These are phyloP conservation scores for Colletotrichum siamense DNA, from an alignment of 2,329 filamentous ascomycete species.

Conservation along the genomic window DNA sequence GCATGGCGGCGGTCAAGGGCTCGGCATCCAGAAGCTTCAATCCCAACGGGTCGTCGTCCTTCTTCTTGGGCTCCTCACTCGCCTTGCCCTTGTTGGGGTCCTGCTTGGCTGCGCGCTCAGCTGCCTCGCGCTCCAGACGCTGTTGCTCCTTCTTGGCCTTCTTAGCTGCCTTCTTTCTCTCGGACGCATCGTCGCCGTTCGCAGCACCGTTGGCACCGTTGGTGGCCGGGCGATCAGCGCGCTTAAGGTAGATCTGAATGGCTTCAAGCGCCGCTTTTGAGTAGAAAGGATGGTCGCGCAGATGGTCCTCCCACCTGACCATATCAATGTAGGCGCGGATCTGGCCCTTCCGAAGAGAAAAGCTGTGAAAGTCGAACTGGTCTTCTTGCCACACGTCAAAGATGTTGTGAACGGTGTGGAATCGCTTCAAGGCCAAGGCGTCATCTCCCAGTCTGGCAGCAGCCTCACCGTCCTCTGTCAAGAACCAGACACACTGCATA, in stretches of 20 bases:
- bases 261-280: constrained; percentile 83
- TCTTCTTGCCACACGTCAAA: constrained; percentile 99
- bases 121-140: constrained; percentile 74
- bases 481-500: constrained; percentile 98
- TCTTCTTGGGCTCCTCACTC: constrained; percentile 70
- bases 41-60: constrained; percentile 89
- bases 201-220: constrained; percentile 66
- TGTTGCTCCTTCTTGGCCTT: constrained; percentile 82
- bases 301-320: constrained; percentile 91
- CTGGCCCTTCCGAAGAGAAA: constrained; percentile 96
- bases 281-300: constrained; percentile 94
- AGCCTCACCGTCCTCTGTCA: constrained; percentile 93
- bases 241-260: constrained; percentile 77
- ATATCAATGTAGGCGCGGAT: constrained; percentile 95
- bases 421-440: constrained; percentile 88
- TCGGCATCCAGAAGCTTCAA: constrained; percentile 82
- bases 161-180: constrained; percentile 86
- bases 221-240: constrained; percentile 76
- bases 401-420: constrained; percentile 86
- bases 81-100: constrained; percentile 81
- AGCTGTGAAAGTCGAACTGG: constrained; percentile 98
- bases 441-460: constrained; percentile 83
- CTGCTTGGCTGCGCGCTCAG: constrained; percentile 78
- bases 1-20: constrained; percentile 85
- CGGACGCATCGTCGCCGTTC: constrained; percentile 63